A percentile compares a stretch with the other conserved stretches of the same genome.
Evolutionary conservation across 225 moss, liverwort and hornwort species (phyloP).

Genomic region (Physcomitrium patens): DNA sequence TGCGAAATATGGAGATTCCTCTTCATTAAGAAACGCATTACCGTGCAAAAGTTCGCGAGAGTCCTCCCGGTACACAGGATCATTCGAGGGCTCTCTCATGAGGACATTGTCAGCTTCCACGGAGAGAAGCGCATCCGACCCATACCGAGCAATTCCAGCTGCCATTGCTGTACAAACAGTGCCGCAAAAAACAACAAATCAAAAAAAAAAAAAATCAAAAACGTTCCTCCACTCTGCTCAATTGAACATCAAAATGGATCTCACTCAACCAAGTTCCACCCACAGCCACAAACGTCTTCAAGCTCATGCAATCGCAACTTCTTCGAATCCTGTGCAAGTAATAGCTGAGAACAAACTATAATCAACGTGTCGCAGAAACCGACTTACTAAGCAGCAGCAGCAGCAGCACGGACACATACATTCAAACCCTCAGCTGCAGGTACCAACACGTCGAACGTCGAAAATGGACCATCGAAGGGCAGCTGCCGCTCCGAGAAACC

Average conservation of each 20-base stretch:
- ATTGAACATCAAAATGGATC: too few relatives aligned
- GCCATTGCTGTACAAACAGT: not conserved
- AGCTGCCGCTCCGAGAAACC: too few relatives aligned
- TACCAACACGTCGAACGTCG: too few relatives aligned
- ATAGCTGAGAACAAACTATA: too few relatives aligned
- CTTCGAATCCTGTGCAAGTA: not conserved
- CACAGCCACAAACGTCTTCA: not conserved
- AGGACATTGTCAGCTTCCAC: conserved; percentile 21
- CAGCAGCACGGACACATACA: too few relatives aligned
- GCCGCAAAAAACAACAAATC: too few relatives aligned
- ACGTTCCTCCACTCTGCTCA: not conserved
- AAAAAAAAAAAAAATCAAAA: not conserved
- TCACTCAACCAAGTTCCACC: too few relatives aligned
- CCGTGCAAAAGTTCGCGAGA: not conserved
- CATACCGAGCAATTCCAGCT: conserved; percentile 5
- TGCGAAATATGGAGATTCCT: not conserved
- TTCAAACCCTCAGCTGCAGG: too few relatives aligned
- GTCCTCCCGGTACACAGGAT: not conserved
- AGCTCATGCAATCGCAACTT: not conserved
- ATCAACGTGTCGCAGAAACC: too few relatives aligned
- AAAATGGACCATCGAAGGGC: too few relatives aligned
- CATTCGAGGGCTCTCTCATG: conserved; percentile 7
- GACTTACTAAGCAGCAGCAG: too few relatives aligned
- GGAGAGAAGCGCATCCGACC: not conserved
- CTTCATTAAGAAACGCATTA: conserved; percentile 11